Evolutionary conservation across 2,329 filamentous ascomycete species (phyloP), one percentile per base, ranked within the genome.

Genomic region (Helminthosporium solani): DNA sequence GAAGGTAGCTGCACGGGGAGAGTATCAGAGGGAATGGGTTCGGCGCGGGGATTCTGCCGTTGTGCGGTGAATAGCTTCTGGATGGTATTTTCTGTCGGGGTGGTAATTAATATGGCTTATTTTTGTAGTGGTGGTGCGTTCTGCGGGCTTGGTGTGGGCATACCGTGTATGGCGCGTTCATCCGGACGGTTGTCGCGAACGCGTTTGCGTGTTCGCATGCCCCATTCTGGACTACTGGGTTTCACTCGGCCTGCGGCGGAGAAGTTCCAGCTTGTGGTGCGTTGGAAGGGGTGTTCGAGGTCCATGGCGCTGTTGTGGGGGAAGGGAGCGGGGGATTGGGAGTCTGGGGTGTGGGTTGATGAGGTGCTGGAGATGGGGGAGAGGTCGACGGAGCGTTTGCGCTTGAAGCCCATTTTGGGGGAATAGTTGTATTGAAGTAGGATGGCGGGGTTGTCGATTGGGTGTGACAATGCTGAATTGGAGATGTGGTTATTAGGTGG

Each of bases 191-290:
- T 77, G 61, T 84, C 76, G 47, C 81, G 73, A 53, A 79, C 75
- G 27, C 82, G 70, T 65, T 85, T 85, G 48, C 77, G 73, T 45
- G 82, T 85, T 15, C 82, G 76, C 50, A 75, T 76, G 54, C 78
- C 74, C 35, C 82, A 73, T 54, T 82, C 57, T 15, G 61, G 61
- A 21, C 38, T 15, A 20, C 34, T 37, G 30, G 43, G 42, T 40
- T 66, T 63, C 27, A 61, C 50, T 19, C 64, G 55, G n/a, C 54
- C 54, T 7, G 56, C 54, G 18, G 56, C 56, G 6, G 49, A 46
- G 30, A 66, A 66, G 25, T 64, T 56, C 63, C 63, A 66, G 8
- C 47, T 53, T 18, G 46, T 53, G 15, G 37, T 36, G 30, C 53
- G 52, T 12, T 46, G 43, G 23, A 11, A 12, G 3, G 45, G 44